Percentiles rank a stretch among this genome's conserved stretches.
Conservation (phyloP, 345 rosid species). For the Firmiana major region DNA sequence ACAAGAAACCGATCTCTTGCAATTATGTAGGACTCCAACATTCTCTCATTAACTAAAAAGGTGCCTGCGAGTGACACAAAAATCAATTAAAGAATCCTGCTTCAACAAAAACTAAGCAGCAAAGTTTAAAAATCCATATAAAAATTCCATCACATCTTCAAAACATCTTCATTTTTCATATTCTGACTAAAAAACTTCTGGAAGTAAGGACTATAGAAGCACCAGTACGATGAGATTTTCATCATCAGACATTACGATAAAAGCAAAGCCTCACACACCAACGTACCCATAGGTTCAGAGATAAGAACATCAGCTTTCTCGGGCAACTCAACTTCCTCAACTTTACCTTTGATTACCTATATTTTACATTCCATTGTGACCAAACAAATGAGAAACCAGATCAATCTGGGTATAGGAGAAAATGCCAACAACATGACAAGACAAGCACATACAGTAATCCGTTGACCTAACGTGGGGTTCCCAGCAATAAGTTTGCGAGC, state of each 20-base stretch:
- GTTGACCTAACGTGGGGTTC: constrained; percentile 67
- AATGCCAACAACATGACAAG: constrained; percentile 12
- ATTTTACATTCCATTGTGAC: constrained; percentile 18
- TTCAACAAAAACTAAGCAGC: neutral
- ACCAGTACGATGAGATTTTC: neutral
- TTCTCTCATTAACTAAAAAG: constrained; percentile 89
- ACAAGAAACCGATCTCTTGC: constrained; percentile 92
- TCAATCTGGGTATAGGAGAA: neutral
- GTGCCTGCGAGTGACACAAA: constrained; percentile 55
- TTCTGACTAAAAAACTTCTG: neutral
- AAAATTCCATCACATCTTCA: constrained; percentile 2
- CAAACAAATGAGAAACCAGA: constrained; percentile 11
- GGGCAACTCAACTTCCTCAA: constrained; percentile 93
- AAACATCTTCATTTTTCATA: neutral
- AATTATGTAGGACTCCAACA: constrained; percentile 94
- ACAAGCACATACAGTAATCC: constrained; percentile 68
- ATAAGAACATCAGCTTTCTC: constrained; percentile 95
- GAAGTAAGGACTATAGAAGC: neutral
- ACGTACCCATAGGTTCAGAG: constrained; percentile 97
- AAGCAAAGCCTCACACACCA: constrained; percentile 11
- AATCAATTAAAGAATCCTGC: neutral
- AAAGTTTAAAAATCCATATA: neutral
- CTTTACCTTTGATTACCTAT: constrained; percentile 93
- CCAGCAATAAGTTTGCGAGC: constrained; percentile 91
- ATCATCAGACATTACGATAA: neutral